Percentiles rank a stretch among this genome's conserved stretches.
These are phyloP conservation scores for Alternaria alternata DNA, from an alignment of 2,329 filamentous ascomycete genomes.

Conservation along the genomic window DNA sequence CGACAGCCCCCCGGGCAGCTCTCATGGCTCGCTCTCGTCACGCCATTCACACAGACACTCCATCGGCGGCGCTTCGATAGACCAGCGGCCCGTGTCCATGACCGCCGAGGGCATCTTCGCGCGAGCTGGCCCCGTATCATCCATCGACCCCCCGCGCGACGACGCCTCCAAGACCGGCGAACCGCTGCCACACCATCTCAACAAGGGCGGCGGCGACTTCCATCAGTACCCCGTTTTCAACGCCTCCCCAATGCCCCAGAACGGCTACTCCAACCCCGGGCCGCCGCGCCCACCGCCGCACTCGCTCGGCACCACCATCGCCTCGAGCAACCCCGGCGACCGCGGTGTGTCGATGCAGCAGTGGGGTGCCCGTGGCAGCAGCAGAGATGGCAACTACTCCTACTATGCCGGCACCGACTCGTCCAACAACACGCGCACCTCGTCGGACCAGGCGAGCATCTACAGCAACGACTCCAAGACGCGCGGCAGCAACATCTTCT, in stretches of 20 bases:
- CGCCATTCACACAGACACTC: slow-evolving; percentile 66
- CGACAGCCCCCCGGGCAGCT: slow-evolving; percentile 69
- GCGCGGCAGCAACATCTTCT: slow-evolving; percentile 58
- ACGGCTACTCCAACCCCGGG: slow-evolving; percentile 59
- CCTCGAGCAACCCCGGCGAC: slow-evolving; percentile 73
- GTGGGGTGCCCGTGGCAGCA: slow-evolving; percentile 64
- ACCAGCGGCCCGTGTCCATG: slow-evolving; percentile 67
- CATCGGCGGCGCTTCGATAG: slow-evolving; percentile 66
- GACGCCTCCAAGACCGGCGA: slow-evolving; percentile 75
- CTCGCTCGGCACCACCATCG: slow-evolving; percentile 65
- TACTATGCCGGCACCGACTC: slow-evolving; percentile 47
- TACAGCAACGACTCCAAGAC: slow-evolving; percentile 69
- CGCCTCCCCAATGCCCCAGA: slow-evolving; percentile 59
- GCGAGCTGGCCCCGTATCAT: slow-evolving; percentile 83
- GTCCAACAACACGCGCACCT: slow-evolving; percentile 62
- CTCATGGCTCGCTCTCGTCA: slow-evolving; percentile 73
- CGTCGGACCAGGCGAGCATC: slow-evolving; percentile 71
- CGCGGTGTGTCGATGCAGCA: slow-evolving; percentile 77
- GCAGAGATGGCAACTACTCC: slow-evolving; percentile 34
- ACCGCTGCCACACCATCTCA: slow-evolving; percentile 82
- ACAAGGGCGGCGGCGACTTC: slow-evolving; percentile 78
- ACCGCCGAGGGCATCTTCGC: slow-evolving; percentile 72
- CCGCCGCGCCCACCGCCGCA: slow-evolving; percentile 68
- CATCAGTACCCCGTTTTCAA: slow-evolving; percentile 87
- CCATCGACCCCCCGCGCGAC: slow-evolving; percentile 82